Percentiles rank a stretch among this genome's conserved stretches.
Conservation (phyloP, 495 filamentous ascomycete genomes). For the Evansstolkia leycettana region DNA sequence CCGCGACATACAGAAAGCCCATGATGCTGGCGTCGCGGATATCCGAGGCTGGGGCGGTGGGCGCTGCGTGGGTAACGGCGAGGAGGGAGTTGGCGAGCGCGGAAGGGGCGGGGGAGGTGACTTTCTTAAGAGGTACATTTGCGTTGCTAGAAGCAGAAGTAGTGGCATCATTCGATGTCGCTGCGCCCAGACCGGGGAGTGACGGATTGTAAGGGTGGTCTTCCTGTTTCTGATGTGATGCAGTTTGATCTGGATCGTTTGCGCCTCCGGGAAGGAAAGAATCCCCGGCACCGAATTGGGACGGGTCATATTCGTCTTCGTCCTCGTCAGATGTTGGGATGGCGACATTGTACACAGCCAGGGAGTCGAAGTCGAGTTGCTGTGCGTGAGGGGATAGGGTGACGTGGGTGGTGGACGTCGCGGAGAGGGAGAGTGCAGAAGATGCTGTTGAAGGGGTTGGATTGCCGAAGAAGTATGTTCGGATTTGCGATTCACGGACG, state of each 20-base stretch:
- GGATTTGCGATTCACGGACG: slow-evolving; percentile 59
- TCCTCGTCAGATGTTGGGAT: slow-evolving; percentile 32
- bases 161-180: background rate
- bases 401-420: slow-evolving; percentile 35
- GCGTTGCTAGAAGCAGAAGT: slow-evolving; percentile 10
- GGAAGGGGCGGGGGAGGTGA: slow-evolving; percentile 20
- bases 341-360: slow-evolving; percentile 56
- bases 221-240: slow-evolving; percentile 7
- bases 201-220: slow-evolving; percentile 4
- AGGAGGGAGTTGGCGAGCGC: slow-evolving; percentile 50
- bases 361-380: slow-evolving; percentile 57
- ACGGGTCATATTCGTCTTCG: slow-evolving; percentile 33
- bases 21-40: slow-evolving; percentile 78
- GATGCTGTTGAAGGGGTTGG: slow-evolving; percentile 23
- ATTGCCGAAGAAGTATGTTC: slow-evolving; percentile 90
- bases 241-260: slow-evolving; percentile 14
- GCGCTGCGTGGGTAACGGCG: slow-evolving; percentile 62
- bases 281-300: slow-evolving; percentile 24
- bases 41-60: slow-evolving; percentile 51
- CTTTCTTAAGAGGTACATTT: slow-evolving; percentile 24
- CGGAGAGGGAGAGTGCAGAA: slow-evolving; percentile 18
- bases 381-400: slow-evolving; percentile 79
- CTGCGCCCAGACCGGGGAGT: background rate
- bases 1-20: slow-evolving; percentile 83
- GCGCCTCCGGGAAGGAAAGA: slow-evolving; percentile 37